Conservation (phyloP, 1,139 yeast genomes). For the Lodderomyces theae region DNA sequence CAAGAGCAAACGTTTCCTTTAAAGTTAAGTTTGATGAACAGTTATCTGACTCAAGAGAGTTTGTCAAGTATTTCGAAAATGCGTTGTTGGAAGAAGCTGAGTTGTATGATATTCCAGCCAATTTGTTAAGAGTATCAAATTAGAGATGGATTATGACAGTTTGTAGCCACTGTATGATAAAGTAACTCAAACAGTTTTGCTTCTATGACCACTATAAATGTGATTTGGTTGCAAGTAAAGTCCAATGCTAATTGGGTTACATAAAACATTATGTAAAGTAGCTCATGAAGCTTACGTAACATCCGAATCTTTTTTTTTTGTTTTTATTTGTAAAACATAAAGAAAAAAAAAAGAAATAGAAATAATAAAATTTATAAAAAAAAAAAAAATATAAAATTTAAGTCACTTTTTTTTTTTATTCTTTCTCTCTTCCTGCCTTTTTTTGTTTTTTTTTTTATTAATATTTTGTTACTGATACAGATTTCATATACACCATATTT, state of each 20-base stretch:
- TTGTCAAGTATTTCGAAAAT: conserved; percentile 34
- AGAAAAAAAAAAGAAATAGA: not conserved
- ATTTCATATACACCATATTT: too few relatives aligned
- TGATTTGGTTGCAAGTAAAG: too few relatives aligned
- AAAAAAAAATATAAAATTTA: not conserved
- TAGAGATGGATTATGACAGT: too few relatives aligned
- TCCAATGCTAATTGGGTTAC: too few relatives aligned
- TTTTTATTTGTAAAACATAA: not conserved
- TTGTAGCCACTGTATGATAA: too few relatives aligned
- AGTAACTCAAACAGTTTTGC: too few relatives aligned
- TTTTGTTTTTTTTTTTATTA: not conserved
- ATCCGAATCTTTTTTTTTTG: too few relatives aligned
- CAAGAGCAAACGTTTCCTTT: conserved; percentile 43
- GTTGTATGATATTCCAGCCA: conserved; percentile 21
- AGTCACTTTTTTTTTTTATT: conserved; percentile 6
- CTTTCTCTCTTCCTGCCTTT: conserved; percentile 1
- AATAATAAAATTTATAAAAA: not conserved
- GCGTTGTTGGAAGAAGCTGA: conserved; percentile 26
- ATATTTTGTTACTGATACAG: too few relatives aligned
- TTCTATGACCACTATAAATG: too few relatives aligned
- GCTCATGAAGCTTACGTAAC: too few relatives aligned
- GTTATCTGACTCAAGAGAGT: conserved; percentile 35
- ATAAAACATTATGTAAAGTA: too few relatives aligned
- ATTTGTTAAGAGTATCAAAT: conserved; percentile 8
- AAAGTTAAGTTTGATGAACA: conserved; percentile 39